phyloP scores from a whole-genome alignment of 306 rosid species.

The Cicer chorassanicum region DNA sequence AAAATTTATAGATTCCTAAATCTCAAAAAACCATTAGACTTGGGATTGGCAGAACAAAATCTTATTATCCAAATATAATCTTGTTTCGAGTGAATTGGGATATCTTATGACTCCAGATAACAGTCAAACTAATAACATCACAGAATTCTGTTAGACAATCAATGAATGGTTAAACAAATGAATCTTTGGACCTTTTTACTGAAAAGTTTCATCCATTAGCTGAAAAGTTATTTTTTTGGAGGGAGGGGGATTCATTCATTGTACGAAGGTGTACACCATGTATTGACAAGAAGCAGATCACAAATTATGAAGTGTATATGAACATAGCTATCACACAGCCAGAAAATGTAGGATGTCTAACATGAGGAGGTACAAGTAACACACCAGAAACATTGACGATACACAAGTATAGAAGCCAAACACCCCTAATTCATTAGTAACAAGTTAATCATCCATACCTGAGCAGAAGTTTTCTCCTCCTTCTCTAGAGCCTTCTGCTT shows the following conservation, averaged over 20 bases:
- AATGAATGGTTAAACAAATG: conserved; percentile 30
- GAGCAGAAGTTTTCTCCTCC: conserved; percentile 66
- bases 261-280: neutral
- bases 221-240: neutral
- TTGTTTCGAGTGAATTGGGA: conserved; percentile 3
- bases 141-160: neutral
- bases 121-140: conserved; percentile 12
- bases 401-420: conserved; percentile 28
- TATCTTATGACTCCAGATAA: neutral
- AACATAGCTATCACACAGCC: conserved; percentile 10
- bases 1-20: neutral
- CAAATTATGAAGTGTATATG: conserved; percentile 11
- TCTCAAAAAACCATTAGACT: neutral
- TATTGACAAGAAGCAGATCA: conserved; percentile 30
- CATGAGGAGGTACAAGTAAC: conserved; percentile 25
- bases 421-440: neutral
- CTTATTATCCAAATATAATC: neutral
- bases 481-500: conserved; percentile 81
- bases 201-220: neutral
- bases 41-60: neutral
- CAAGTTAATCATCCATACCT: conserved; percentile 59
- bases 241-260: neutral
- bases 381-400: conserved; percentile 22
- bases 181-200: neutral
- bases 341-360: neutral